Conservation (phyloP, 257 asterid genomes). For the Agastache rugosa region DNA sequence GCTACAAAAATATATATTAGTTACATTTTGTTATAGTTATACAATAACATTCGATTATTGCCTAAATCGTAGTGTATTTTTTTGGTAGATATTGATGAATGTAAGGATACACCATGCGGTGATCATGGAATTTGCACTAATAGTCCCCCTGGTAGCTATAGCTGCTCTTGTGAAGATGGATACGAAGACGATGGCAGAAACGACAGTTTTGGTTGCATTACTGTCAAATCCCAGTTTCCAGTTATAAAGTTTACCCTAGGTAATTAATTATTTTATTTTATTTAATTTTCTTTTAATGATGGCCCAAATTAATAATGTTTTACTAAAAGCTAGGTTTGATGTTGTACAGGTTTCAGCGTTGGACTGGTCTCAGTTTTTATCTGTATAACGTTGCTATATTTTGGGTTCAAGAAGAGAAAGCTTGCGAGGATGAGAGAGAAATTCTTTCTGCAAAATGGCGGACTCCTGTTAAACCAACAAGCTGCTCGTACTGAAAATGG, state of each 20-base stretch:
- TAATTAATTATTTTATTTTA: too few species aligned
- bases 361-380: conserved; percentile 30
- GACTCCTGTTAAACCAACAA: conserved; percentile 54
- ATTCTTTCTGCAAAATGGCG: conserved; percentile 65
- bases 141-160: conserved; percentile 38
- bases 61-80: not conserved
- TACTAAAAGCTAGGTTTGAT: too few species aligned
- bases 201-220: conserved; percentile 41
- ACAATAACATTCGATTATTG: not conserved
- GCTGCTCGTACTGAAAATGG: conserved; percentile 9
- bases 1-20: too few species aligned
- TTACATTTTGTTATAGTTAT: too few species aligned
- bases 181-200: conserved; percentile 42
- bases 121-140: conserved; percentile 45
- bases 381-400: conserved; percentile 39
- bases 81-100: conserved; percentile 41
- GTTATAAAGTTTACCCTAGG: conserved; percentile 44
- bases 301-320: too few species aligned
- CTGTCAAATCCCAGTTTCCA: conserved; percentile 40
- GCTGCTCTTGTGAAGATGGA: conserved; percentile 47
- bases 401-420: conserved; percentile 42
- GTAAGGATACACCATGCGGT: conserved; percentile 46
- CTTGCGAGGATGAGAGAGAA: conserved; percentile 42
- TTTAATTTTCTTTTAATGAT: too few species aligned
- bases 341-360: conserved; percentile 32